Evolutionary conservation across 768 basidiomycete species (phyloP).

Genomic region (Sporobolomyces roseus): DNA sequence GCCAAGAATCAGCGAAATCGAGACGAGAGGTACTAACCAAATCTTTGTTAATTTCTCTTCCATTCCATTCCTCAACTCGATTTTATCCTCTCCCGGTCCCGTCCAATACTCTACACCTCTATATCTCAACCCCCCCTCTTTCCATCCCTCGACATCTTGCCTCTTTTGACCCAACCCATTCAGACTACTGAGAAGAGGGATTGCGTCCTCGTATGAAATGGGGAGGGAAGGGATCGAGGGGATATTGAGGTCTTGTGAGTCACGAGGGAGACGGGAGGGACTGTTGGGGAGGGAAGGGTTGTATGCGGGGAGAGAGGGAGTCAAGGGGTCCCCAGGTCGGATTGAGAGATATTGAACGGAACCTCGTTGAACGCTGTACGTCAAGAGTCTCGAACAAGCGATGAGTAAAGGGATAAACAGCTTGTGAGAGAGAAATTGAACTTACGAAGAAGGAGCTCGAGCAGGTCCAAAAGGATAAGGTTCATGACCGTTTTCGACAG

Average conservation of each 20-base stretch:
- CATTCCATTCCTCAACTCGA: slow-evolving; percentile 65
- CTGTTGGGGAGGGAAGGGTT: slow-evolving; percentile 55
- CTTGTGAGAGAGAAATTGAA: not conserved
- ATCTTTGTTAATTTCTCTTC: slow-evolving; percentile 77
- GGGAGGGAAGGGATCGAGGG: slow-evolving; percentile 82
- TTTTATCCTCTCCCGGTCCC: slow-evolving; percentile 51
- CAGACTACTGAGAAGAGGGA: slow-evolving; percentile 60
- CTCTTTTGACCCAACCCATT: slow-evolving; percentile 52
- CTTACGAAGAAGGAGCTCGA: slow-evolving; percentile 64
- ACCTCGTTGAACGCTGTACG: slow-evolving; percentile 66
- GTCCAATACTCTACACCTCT: slow-evolving; percentile 51
- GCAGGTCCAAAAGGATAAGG: slow-evolving; percentile 80
- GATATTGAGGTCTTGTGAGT: slow-evolving; percentile 52
- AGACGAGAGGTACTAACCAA: slow-evolving; percentile 51
- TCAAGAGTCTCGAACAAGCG: no score
- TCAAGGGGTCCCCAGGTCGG: slow-evolving; percentile 65
- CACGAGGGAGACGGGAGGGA: slow-evolving; percentile 56
- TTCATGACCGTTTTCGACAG: slow-evolving; percentile 22
- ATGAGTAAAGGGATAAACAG: slow-evolving; percentile 5
- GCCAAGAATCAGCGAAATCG: no score
- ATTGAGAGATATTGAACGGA: slow-evolving; percentile 67
- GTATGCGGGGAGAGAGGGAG: slow-evolving; percentile 84
- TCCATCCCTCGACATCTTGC: slow-evolving; percentile 46
- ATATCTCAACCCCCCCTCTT: slow-evolving; percentile 46
- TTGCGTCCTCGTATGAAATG: slow-evolving; percentile 78